A percentile compares a stretch with the other conserved stretches of the same genome.
These are phyloP conservation scores for Hymenoscyphus salicellus DNA, from an alignment of 2,329 filamentous ascomycete species.

Conservation along the genomic window DNA sequence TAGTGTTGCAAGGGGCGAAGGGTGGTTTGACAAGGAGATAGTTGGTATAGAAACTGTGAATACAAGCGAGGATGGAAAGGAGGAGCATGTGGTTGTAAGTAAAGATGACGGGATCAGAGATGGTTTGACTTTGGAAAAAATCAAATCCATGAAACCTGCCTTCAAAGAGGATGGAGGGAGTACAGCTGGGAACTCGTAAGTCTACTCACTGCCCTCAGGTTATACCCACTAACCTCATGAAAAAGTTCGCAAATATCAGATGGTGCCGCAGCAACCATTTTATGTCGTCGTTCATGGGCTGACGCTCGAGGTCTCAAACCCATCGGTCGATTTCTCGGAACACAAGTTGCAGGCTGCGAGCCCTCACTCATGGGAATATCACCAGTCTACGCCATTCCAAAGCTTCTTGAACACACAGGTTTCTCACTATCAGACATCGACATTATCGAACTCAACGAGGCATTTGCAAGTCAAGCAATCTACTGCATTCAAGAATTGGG, in stretches of 20 bases:
- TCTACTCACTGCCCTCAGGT: background rate
- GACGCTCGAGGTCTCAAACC: constrained; percentile 58
- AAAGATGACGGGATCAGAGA: constrained; percentile 63
- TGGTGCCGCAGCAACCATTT: constrained; percentile 59
- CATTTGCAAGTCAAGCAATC: constrained; percentile 30
- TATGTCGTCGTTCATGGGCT: constrained; percentile 63
- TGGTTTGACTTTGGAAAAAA: constrained; percentile 55
- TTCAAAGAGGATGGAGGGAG: constrained; percentile 58
- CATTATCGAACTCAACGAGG: constrained; percentile 67
- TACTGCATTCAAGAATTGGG: constrained; percentile 48
- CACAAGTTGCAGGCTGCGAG: constrained; percentile 58
- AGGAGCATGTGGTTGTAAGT: constrained; percentile 49
- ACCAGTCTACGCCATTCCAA: constrained; percentile 62
- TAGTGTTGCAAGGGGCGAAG: constrained; percentile 54
- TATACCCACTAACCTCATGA: background rate
- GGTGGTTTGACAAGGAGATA: constrained; percentile 61
- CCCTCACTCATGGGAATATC: constrained; percentile 70
- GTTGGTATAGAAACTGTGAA: constrained; percentile 54
- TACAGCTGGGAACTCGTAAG: constrained; percentile 57
- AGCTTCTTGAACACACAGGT: constrained; percentile 56
- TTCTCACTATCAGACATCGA: constrained; percentile 57
- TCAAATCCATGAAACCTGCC: constrained; percentile 60
- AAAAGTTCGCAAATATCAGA: constrained; percentile 57
- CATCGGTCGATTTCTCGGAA: constrained; percentile 64
- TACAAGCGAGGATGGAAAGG: constrained; percentile 36